These are phyloP conservation scores for Trichoderma afroharzianum DNA, from an alignment of 2,329 filamentous ascomycete genomes.

Conservation along the genomic window DNA sequence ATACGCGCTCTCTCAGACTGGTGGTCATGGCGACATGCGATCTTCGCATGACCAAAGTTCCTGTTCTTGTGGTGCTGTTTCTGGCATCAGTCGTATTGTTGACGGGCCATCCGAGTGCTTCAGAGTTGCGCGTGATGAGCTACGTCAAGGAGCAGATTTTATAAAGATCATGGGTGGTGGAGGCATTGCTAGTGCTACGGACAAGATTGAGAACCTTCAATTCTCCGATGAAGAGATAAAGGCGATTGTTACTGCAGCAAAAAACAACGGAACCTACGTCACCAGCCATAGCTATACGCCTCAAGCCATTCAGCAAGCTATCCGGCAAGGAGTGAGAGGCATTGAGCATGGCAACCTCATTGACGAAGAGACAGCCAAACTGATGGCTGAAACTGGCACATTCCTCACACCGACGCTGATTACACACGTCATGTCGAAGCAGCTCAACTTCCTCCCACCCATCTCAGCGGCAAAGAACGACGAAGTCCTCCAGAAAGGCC, in stretches of 20 bases:
- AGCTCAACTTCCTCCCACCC: slow-evolving; percentile 45
- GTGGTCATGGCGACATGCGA: slow-evolving; percentile 53
- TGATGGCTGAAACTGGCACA: slow-evolving; percentile 47
- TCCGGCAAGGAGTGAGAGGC: slow-evolving; percentile 52
- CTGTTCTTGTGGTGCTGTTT: slow-evolving; percentile 43
- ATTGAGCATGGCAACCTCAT: slow-evolving; percentile 47
- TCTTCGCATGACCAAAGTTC: slow-evolving; percentile 33
- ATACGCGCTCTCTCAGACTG: slow-evolving; percentile 52
- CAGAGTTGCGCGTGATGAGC: slow-evolving; percentile 48
- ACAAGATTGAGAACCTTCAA: slow-evolving; percentile 50
- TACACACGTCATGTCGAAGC: slow-evolving; percentile 38
- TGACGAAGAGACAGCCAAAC: slow-evolving; percentile 38
- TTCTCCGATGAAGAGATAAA: slow-evolving; percentile 54
- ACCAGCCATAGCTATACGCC: slow-evolving; percentile 57
- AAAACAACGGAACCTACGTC: slow-evolving; percentile 48
- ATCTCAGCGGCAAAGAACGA: slow-evolving; percentile 46
- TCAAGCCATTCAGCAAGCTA: slow-evolving; percentile 49
- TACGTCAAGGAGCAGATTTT: slow-evolving; percentile 55
- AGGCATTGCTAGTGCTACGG: slow-evolving; percentile 53
- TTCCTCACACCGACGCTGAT: slow-evolving; percentile 53
- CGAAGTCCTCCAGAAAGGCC: slow-evolving; percentile 44
- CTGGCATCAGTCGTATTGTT: slow-evolving; percentile 42
- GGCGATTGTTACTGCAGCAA: slow-evolving; percentile 49
- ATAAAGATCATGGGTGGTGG: slow-evolving; percentile 60
- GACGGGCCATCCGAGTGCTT: slow-evolving; percentile 55